A percentile compares a stretch with the other conserved stretches of the same genome.
Conservation (phyloP, 306 rosid species). For the Cicer chorassanicum region DNA sequence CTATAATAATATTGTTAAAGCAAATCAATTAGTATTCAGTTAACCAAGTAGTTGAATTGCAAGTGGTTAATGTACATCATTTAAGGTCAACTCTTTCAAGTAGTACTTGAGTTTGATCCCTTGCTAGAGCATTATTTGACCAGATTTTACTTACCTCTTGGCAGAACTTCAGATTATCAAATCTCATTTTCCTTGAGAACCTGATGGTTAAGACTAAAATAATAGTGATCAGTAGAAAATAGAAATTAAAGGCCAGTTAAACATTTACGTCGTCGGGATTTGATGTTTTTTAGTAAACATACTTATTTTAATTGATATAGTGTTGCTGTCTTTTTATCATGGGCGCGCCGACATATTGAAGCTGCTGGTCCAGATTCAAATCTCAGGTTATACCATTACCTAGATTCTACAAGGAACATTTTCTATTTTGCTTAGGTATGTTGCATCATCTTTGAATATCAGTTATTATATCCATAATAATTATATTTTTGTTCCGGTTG, state of each 20-base stretch:
- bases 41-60: neutral
- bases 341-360: constrained; percentile 63
- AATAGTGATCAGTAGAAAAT: constrained; percentile 34
- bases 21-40: constrained; percentile 5
- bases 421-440: neutral
- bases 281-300: neutral
- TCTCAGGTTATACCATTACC: constrained; percentile 55
- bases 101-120: neutral
- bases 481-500: constrained; percentile 48
- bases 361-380: constrained; percentile 45
- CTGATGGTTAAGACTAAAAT: neutral
- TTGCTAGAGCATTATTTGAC: neutral
- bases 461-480: constrained; percentile 20
- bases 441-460: constrained; percentile 17
- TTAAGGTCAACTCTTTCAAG: neutral
- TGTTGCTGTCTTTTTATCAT: constrained; percentile 82
- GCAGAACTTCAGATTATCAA: neutral
- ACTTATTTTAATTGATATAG: constrained; percentile 50
- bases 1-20: neutral
- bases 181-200: neutral
- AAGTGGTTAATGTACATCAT: neutral
- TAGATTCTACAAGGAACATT: neutral
- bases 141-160: neutral
- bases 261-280: neutral
- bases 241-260: constrained; percentile 1